Evolutionary conservation across 140 eudicot species (phyloP), one percentile per base, ranked within the genome.

Genomic region (Ambrosia hybrid): DNA sequence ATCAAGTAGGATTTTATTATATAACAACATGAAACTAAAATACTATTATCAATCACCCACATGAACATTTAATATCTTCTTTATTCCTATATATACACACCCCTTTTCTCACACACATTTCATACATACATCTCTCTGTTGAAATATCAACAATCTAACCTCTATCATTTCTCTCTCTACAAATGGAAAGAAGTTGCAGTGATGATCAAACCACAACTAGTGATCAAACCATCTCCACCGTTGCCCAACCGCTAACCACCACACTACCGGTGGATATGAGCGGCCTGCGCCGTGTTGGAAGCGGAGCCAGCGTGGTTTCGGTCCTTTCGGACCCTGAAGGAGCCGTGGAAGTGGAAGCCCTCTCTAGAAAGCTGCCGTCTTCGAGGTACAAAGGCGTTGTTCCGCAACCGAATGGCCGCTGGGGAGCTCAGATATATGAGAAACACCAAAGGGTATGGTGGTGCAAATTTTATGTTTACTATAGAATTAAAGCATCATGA

Each of bases 391-490:
- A 93, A 69, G 98, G 98, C 0, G 99, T 94, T 4, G 99, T 94
- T 10, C 99, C 99, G 0, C 99, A 94, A 77, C 99, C 97, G 0
- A 94, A 94, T 69, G 99, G 99, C 9, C 83, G 97, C 8, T 94
- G 97, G 97, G 99, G 99, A 2, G 96, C 99, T 34, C 99, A 94
- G 78, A 94, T 94, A 70, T 94, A 94, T 71, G 97, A 90, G 79
- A 94, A 94, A 76, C 99, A 94, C 73, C 96, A 88, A 58, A 80
- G 99, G 41, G 97, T 73, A 33, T 61, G 41, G 97, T 73, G 33
- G 34, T 34, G 17, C 36, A 34, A 12, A 60, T 60, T 10, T 60
- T 4, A 17, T 57, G 62, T 17, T 57, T 10, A 10, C 14, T 46
- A 1, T 46, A 10, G 6, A 7, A 6, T 41, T 41, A 9, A 41